Evolutionary conservation across 805 yeast species (phyloP).

Genomic region (Ogataea polymorpha): DNA sequence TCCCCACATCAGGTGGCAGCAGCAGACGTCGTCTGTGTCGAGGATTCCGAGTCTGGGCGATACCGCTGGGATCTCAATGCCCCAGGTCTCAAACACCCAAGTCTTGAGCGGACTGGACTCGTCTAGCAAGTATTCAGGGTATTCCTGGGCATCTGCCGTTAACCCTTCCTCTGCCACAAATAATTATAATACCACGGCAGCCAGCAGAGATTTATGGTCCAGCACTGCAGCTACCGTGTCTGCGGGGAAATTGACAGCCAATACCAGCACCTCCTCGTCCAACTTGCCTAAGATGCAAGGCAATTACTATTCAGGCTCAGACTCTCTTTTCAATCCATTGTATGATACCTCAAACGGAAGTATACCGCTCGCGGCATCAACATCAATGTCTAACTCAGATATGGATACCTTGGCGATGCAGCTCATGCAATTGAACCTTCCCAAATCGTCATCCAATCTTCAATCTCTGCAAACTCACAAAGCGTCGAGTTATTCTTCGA

Average conservation of each 20-base stretch:
- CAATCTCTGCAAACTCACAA: conserved; percentile 4
- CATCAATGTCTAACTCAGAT: conserved; percentile 20
- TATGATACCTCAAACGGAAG: conserved; percentile 10
- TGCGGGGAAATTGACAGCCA: conserved; percentile 14
- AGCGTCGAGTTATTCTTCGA: conserved; percentile 3
- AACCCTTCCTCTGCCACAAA: conserved; percentile 15
- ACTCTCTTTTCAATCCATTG: conserved; percentile 14
- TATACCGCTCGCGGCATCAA: conserved; percentile 11
- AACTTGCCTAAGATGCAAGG: conserved; percentile 12
- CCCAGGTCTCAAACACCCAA: conserved; percentile 4
- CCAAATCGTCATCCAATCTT: conserved; percentile 9
- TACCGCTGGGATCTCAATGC: conserved; percentile 3
- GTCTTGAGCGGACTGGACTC: conserved; percentile 10
- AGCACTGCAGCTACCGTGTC: conserved; percentile 16
- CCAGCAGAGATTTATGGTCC: conserved; percentile 21
- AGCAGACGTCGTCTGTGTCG: conserved; percentile 7
- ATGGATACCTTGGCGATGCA: conserved; percentile 30
- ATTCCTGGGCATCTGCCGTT: conserved; percentile 16
- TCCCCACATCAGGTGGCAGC: conserved; percentile 11
- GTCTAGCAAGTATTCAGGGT: conserved; percentile 10
- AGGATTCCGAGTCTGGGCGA: conserved; percentile 9
- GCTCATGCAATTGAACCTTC: conserved; percentile 23
- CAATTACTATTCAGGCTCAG: conserved; percentile 14
- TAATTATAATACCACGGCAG: conserved; percentile 10
- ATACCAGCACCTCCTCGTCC: conserved; percentile 10